These are phyloP conservation scores for Uronychia setigera DNA, from an alignment of 73 alveolate species.

Conservation along the genomic window DNA sequence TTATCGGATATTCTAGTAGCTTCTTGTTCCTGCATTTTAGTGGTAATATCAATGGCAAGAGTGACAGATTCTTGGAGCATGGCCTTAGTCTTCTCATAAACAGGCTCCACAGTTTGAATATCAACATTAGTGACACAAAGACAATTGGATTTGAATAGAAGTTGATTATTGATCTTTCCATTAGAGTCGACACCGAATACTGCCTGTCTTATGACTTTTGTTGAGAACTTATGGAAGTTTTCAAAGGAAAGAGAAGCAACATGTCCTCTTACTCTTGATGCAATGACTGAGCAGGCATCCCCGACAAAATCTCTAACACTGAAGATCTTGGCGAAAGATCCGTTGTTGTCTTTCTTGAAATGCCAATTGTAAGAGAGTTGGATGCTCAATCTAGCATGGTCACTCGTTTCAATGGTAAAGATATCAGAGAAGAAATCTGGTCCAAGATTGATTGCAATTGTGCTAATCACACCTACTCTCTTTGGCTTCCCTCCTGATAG, in stretches of 20 bases:
- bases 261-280: constrained; percentile 87
- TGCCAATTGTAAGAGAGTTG: constrained; percentile 85
- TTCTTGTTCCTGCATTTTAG: constrained; percentile 75
- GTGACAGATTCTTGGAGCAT: constrained; percentile 79
- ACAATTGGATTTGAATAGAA: constrained; percentile 53
- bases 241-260: constrained; percentile 77
- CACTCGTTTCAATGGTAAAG: constrained; percentile 83
- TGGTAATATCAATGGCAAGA: constrained; percentile 88
- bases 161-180: constrained; percentile 69
- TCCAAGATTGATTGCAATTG: constrained; percentile 79
- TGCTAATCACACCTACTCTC: constrained; percentile 79
- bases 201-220: constrained; percentile 72
- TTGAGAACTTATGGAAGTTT: constrained; percentile 80
- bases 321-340: constrained; percentile 64
- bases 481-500: constrained; percentile 89
- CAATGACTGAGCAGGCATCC: constrained; percentile 78
- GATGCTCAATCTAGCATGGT: constrained; percentile 77
- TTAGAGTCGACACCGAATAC: constrained; percentile 78
- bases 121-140: constrained; percentile 82
- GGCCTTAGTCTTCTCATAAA: constrained; percentile 76
- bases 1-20: constrained; percentile 72
- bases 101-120: constrained; percentile 89
- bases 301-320: constrained; percentile 89
- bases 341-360: constrained; percentile 62
- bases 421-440: constrained; percentile 90